A percentile compares a stretch with the other conserved stretches of the same genome.
Conservation (phyloP, 2,329 filamentous ascomycete genomes). For the Pseudogymnoascus sp. region DNA sequence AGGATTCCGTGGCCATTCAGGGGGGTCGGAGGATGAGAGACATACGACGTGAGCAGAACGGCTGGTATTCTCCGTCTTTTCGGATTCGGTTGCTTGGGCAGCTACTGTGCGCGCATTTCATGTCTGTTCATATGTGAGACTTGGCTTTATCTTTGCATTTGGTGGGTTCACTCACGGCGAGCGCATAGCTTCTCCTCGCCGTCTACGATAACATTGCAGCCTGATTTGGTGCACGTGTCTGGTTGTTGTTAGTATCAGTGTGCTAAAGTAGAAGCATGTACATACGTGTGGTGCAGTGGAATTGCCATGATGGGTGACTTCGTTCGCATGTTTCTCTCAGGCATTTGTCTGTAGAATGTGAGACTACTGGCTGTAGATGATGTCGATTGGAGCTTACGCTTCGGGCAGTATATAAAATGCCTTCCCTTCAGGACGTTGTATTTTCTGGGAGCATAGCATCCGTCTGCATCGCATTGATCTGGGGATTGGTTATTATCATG, state of each 20-base stretch:
- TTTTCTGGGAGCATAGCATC: background rate
- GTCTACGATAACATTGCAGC: background rate
- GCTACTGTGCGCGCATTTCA: background rate
- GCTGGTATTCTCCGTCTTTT: background rate
- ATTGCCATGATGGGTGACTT: background rate
- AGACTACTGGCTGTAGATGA: background rate
- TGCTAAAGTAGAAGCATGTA: background rate
- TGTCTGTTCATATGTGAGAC: background rate
- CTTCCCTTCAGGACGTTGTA: background rate
- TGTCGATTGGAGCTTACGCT: background rate
- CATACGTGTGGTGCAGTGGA: background rate
- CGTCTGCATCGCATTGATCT: background rate
- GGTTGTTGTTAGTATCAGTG: background rate
- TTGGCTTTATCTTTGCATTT: background rate
- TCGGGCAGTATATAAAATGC: background rate
- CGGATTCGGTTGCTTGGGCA: background rate
- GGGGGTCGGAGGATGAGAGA: background rate
- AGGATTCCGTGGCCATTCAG: background rate
- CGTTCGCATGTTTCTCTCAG: background rate
- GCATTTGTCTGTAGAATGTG: conserved; percentile 7
- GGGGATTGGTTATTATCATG: background rate
- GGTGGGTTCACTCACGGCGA: background rate
- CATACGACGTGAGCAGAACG: background rate
- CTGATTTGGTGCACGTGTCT: background rate
- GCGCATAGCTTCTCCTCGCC: background rate